These are phyloP conservation scores for Saxophila tyrrhenica DNA, from an alignment of 495 filamentous ascomycete genomes.

Conservation along the genomic window DNA sequence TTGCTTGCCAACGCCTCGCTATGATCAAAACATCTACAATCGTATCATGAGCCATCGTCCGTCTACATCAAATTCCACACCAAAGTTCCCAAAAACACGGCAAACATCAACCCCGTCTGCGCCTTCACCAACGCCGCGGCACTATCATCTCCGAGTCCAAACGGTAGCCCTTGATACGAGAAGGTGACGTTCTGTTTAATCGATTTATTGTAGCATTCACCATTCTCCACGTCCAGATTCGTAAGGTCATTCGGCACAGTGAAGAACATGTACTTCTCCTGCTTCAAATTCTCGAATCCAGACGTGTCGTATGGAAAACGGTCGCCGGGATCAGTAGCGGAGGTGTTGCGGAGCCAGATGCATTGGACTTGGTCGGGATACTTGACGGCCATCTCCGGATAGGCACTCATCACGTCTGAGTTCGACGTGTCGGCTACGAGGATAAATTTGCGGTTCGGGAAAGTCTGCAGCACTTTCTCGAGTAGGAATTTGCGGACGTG, in stretches of 20 bases:
- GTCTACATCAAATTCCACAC: constrained; percentile 8
- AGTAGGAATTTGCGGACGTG: constrained; percentile 57
- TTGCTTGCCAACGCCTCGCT: neutral
- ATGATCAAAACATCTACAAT: neutral
- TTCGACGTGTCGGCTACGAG: constrained; percentile 70
- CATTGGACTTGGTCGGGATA: constrained; percentile 65
- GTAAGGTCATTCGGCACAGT: constrained; percentile 54
- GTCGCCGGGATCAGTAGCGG: constrained; percentile 47
- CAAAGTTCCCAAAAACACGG: constrained; percentile 5
- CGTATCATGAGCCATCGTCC: neutral
- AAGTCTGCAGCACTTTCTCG: constrained; percentile 61
- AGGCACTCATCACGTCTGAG: constrained; percentile 63
- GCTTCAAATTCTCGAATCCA: constrained; percentile 53
- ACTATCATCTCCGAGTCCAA: constrained; percentile 1
- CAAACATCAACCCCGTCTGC: constrained; percentile 8
- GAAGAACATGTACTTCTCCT: constrained; percentile 69
- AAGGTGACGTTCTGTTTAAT: constrained; percentile 60
- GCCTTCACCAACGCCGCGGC: neutral
- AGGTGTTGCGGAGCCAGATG: constrained; percentile 66
- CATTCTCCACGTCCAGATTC: constrained; percentile 55
- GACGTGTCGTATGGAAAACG: constrained; percentile 64
- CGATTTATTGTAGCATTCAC: constrained; percentile 53
- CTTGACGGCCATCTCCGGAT: constrained; percentile 52
- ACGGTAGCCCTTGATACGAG: constrained; percentile 41
- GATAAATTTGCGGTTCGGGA: constrained; percentile 61